Base-by-base conservation (phyloP, 1,284 basidiomycete species). In the Ganoderma resinaceum region DNA sequence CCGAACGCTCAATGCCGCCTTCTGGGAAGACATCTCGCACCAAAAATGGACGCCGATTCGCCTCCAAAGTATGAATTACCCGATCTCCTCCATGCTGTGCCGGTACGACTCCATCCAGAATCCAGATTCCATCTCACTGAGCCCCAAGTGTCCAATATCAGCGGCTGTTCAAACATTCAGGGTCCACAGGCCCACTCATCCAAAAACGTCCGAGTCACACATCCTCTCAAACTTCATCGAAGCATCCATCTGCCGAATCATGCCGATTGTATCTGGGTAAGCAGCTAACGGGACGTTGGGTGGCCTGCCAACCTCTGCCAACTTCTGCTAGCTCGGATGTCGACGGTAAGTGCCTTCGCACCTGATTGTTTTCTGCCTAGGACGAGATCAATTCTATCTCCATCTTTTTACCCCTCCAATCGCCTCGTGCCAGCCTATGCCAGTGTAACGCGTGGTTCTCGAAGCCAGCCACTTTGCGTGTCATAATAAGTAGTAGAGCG, bases 41-140 rank as follows among this genome's bases (percentile, higher is more conserved):
- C 52, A 53, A 14, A 31, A 53, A 18, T 14, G 52, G 29, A 29
- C 18, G 52, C 52, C 26, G 26, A 31, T 14, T 31, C 52, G 52
- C 26, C 16, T 53, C 7, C 52, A 55, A 55, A 29, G 31, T 29
- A 55, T 33, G 53, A 55, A 55, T 33, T 55, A 55, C 29, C 53
- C 53, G 53, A 55, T 29, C 53, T 55, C 14, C 53, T 55, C 26
- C 46, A 33, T 33, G 53, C 31, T 55, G 53, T 55, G 53, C 33
- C 53, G 18, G 1, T 18, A 4, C 29, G 31, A 55, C 46, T 49
- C 46, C 12, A 49, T 49, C 23, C 46, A 23, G 46, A 49, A 49
- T 49, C 23, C 46, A 23, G 46, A 49, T 55, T 55, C 31, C 53
- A 55, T 55, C 53, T 31, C 53, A 18, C 9, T 33, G 53, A 20